Base-by-base conservation (phyloP, 1,284 basidiomycete species). In the Takashimella tepidaria region DNA sequence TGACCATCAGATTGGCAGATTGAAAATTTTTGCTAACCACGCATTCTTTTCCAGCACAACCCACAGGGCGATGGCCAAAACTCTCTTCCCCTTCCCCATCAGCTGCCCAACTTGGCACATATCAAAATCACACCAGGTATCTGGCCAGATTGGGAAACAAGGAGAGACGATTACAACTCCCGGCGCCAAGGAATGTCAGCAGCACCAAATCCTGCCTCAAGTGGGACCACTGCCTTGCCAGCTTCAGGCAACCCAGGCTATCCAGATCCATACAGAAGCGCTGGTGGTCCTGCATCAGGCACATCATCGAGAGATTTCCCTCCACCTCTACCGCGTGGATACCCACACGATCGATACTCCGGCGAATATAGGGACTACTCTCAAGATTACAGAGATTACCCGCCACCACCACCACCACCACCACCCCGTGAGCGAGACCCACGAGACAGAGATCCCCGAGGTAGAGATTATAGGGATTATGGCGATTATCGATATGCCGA, bases 141-240 rank as follows among this genome's bases (percentile, higher is more conserved):
- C 49, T 74, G 70, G 70, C 70, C 70, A 5, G 72, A 74, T 49
- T 72, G 70, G 72, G 72, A 74, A 43, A 59, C 62, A 5, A 59
- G 67, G 5, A 53, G 70, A 13, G 67, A 69, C 41, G 56, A 61
- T 20, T 68, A 65, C 16, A 63, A 57, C 24, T 42, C 58, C 21
- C 54, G 58, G 5, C 58, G 62, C 10, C 48, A 52, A n/a, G 45
- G 50, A 31, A 47, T 41, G 41, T 45, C 42, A 6, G 42, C 20
- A 47, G 22, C 51, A 49, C 16, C 50, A 46, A 21, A 48, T 54
- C 3, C 54, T 24, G 21, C 48, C 19, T 13, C 45, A 22, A 31
- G 42, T 2, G 57, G 58, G 12, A 43, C 48, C 4, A 63, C 61
- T 4, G 61, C 61, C 5, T 53, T 51, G 6, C 54, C 61, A 6